These are phyloP conservation scores for Cardamine chenopodiifolia DNA, from an alignment of 345 rosid genomes.

Conservation along the genomic window DNA sequence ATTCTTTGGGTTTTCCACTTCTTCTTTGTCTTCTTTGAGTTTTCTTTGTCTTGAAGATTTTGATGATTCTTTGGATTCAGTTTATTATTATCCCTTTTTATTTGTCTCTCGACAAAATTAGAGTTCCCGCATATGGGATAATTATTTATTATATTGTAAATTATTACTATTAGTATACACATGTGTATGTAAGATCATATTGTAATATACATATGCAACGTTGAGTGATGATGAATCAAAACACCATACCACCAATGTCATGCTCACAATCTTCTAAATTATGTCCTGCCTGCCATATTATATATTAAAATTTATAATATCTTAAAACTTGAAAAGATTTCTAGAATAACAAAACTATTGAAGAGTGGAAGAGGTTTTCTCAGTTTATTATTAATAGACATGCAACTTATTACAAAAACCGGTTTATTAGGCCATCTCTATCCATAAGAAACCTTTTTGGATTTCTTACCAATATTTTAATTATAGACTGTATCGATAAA, in stretches of 20 bases:
- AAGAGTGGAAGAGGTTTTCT: not conserved
- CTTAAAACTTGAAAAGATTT: not conserved
- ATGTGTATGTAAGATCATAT: not conserved
- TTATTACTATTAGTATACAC: not conserved
- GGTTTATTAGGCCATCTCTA: too few species aligned
- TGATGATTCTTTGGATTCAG: slow-evolving; percentile 35
- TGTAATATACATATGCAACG: slow-evolving; percentile 14
- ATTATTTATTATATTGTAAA: not conserved
- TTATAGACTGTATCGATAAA: too few species aligned
- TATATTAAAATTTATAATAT: not conserved
- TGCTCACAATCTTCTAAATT: not conserved
- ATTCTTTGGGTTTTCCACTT: slow-evolving; percentile 43
- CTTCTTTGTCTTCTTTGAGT: slow-evolving; percentile 36
- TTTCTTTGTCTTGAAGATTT: slow-evolving; percentile 45
- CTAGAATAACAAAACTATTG: not conserved
- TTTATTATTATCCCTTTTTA: slow-evolving; percentile 19
- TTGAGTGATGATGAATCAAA: slow-evolving; percentile 10
- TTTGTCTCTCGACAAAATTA: slow-evolving; percentile 26
- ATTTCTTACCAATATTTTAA: too few species aligned
- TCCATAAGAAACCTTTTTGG: too few species aligned
- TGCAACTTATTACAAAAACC: slow-evolving; percentile 13
- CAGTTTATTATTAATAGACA: not conserved
- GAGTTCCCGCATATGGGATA: not conserved
- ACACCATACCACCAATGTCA: not conserved
- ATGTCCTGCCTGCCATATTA: not conserved